These are phyloP conservation scores for Eutypella sp. DNA, from an alignment of 2,329 filamentous ascomycete species.

Conservation along the genomic window DNA sequence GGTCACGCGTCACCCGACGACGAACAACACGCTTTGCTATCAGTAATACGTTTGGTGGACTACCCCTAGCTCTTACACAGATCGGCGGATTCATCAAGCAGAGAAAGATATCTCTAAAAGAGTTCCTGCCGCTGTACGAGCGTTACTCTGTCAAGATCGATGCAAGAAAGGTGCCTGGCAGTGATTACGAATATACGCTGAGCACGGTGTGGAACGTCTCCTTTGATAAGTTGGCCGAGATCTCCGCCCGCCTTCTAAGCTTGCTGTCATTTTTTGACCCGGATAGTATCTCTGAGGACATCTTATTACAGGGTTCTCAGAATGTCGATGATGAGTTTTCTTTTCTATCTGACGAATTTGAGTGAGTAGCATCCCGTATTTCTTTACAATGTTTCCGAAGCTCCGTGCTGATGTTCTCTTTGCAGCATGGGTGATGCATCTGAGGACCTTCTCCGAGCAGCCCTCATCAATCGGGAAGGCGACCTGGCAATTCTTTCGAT, in stretches of 20 bases:
- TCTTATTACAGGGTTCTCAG: constrained; percentile 15
- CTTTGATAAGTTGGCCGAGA: constrained; percentile 16
- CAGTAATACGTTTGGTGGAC: constrained; percentile 17
- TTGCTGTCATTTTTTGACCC: constrained; percentile 25
- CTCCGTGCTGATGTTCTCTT: not conserved
- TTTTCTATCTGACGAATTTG: constrained; percentile 23
- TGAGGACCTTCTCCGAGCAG: constrained; percentile 13
- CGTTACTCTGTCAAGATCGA: constrained; percentile 23
- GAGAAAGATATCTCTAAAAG: constrained; percentile 15
- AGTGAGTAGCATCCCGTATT: constrained; percentile 15
- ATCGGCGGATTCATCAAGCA: constrained; percentile 25
- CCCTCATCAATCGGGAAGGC: constrained; percentile 15
- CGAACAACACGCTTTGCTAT: constrained; percentile 13
- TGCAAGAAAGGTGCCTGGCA: constrained; percentile 10
- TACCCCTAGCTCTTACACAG: constrained; percentile 25
- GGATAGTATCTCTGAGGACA: constrained; percentile 20
- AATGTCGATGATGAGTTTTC: constrained; percentile 13
- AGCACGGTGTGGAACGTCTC: constrained; percentile 25
- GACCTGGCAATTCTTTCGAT: constrained; percentile 14
- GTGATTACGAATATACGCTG: constrained; percentile 24
- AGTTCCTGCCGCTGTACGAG: constrained; percentile 25
- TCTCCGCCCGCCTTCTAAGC: constrained; percentile 16
- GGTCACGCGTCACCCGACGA: constrained; percentile 12
- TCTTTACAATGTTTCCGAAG: not conserved
- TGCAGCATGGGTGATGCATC: constrained; percentile 15